Base-by-base conservation (phyloP, 805 yeast genomes). In the Groenewaldozyma salmanticensis region DNA sequence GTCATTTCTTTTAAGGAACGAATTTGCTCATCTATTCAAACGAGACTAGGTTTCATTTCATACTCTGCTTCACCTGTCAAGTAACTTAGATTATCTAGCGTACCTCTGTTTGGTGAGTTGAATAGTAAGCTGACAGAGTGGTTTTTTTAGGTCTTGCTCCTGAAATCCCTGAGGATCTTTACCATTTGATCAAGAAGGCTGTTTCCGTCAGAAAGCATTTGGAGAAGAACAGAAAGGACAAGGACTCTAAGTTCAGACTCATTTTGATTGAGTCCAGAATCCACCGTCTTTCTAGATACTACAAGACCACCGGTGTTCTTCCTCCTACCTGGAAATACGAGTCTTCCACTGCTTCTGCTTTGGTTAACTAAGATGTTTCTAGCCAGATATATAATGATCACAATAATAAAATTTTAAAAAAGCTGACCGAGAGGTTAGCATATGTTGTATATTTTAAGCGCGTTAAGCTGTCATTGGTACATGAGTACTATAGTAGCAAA, bases 291-390 rank as follows among this genome's bases (percentile, higher is more conserved):
- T 95, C 98, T 61, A 85, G 99, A 79, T 92, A 92, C 94, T 92
- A 92, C 96, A 90, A 96, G 86, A 85, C 96, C 64, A 95, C 86
- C 64, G 77, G 95, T 66, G 97, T 92, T 64, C 81, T 92, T 68
- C 98, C 99, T 64, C 97, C 99, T 70, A 88, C 83, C 92, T 92
- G 99, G 99, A 92, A 92, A 79, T 92, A 84, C 94, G 99, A 92
- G 79, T 90, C 98, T 60, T 95, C 98, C 68, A 92, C 98, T 67
- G 99, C 99, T 68, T 92, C 98, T 65, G 94, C 99, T 72, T 81
- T 92, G 74, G 99, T 92, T 67, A 90, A 90, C 84, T 92, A 87
- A 74, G 51, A 31, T 24, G 29, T 7, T 24, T 24, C 7, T 24
- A 24, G 7, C 7, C 13, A 24, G 7, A 24, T 9, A 9, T 24